These are phyloP conservation scores for Naganishia vaughanmartiniae DNA, from an alignment of 768 basidiomycete species.

Conservation along the genomic window DNA sequence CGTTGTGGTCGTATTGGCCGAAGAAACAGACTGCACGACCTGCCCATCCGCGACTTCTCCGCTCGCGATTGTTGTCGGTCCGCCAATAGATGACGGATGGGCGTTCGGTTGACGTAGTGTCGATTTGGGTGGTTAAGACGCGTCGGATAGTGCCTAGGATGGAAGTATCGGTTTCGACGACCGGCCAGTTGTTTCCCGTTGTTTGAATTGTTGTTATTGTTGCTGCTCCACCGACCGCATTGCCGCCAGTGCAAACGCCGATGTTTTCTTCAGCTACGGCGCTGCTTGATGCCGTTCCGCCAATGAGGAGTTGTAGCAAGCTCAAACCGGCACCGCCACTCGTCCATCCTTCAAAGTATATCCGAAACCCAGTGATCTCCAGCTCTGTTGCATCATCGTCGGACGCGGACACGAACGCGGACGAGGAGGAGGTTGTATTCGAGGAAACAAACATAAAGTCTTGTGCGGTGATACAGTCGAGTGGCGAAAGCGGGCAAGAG, in stretches of 20 bases:
- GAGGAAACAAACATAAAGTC: slow-evolving; percentile 76
- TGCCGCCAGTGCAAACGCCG: slow-evolving; percentile 37
- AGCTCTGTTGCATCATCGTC: slow-evolving; percentile 50
- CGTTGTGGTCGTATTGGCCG: background rate
- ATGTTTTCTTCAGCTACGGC: slow-evolving; percentile 32
- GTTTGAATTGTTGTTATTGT: slow-evolving; percentile 59
- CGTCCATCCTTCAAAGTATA: slow-evolving; percentile 72
- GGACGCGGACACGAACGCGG: too few species aligned
- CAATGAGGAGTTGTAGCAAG: slow-evolving; percentile 84
- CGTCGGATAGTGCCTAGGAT: slow-evolving; percentile 77
- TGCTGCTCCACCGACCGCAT: slow-evolving; percentile 18
- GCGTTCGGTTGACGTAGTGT: slow-evolving; percentile 60
- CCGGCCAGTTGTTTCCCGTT: slow-evolving; percentile 68
- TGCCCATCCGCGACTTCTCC: slow-evolving; percentile 4
- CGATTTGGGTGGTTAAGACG: slow-evolving; percentile 67
- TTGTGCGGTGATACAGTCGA: slow-evolving; percentile 68
- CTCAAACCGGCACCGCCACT: slow-evolving; percentile 79
- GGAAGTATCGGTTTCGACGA: slow-evolving; percentile 63
- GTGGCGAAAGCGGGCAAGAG: slow-evolving; percentile 73
- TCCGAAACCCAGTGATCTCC: slow-evolving; percentile 80
- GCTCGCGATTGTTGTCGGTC: slow-evolving; percentile 47
- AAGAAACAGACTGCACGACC: background rate
- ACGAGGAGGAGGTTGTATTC: too few species aligned
- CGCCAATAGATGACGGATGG: slow-evolving; percentile 83
- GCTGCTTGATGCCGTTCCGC: slow-evolving; percentile 51